Evolutionary conservation across 371 early-diverging fungal species (phyloP).

Genomic region (Choanephora cucurbitarum): DNA sequence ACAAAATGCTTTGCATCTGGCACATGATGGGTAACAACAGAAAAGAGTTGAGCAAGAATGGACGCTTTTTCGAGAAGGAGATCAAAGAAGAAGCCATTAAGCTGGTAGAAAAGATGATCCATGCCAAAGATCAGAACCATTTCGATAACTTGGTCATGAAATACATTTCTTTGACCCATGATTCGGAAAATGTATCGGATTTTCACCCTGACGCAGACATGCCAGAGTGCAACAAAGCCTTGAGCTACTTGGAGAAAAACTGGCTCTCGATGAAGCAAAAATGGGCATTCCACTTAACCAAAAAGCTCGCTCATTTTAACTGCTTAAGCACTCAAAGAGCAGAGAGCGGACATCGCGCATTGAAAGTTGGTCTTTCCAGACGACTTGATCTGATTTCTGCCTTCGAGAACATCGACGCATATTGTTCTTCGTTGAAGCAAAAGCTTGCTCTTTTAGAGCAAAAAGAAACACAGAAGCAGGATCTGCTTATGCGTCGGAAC

Average conservation of each 20-base stretch:
- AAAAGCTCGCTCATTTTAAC: not conserved
- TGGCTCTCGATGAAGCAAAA: not conserved
- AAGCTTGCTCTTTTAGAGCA: not conserved
- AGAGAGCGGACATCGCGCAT: not conserved
- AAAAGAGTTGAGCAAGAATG: slow-evolving; percentile 2
- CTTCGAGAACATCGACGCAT: not conserved
- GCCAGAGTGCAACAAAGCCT: not conserved
- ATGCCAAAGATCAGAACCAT: not conserved
- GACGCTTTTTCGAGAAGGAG: slow-evolving; percentile 1
- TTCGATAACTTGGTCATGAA: not conserved
- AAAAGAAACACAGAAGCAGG: not conserved
- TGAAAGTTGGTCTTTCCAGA: not conserved
- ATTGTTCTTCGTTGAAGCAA: not conserved
- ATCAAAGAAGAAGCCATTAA: slow-evolving; percentile 2
- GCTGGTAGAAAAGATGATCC: slow-evolving; percentile 1
- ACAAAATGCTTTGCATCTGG: slow-evolving; percentile 7
- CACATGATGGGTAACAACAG: slow-evolving; percentile 15
- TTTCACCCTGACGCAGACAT: not conserved
- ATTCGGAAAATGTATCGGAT: not conserved
- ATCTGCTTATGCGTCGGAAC: not conserved
- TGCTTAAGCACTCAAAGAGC: slow-evolving; percentile 1
- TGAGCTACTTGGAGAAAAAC: not conserved
- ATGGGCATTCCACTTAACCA: not conserved
- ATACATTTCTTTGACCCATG: not conserved
- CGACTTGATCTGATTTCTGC: not conserved